Base-by-base conservation (phyloP, 2,329 filamentous ascomycete genomes). In the Colletotrichum filicis region DNA sequence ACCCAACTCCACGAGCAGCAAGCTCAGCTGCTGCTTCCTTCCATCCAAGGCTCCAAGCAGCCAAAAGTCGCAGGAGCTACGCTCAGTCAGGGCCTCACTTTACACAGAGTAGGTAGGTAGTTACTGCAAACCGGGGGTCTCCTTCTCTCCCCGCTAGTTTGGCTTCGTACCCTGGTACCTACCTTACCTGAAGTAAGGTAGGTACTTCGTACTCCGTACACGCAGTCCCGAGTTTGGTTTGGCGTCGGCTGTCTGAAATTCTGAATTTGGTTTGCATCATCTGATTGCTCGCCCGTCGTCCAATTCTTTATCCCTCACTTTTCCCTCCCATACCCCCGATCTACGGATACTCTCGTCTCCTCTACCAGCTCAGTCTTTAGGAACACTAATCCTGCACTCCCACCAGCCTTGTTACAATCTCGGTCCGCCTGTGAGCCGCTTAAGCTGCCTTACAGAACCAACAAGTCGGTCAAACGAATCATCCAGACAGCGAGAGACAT, bases 61-160 rank as follows among this genome's bases (percentile, higher is more conserved):
- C 37, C 37, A 42, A 46, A 49, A 11, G 42, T 49, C 42, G 30
- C 30, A 53, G 61, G 46, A 53, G 28, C 61, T 63, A 55, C 53
- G 26, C 46, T 55, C 28, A 35, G 28, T 26, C 46, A 24, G 32
- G 60, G 42, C 60, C 60, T 63, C 61, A 42, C 37, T 16, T 16
- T 16, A 30, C 30, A 30, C 30, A 30, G 30, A 9, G 30, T 30
- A 30, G 30, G 28, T 30, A 30, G 28, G 30, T 30, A 30, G 30
- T 8, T 30, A 53, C 19, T 53, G 42, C 49, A 22, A 52, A 26
- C 46, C 64, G 63, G 63, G 14, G 24, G 11, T 26, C 52, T 24
- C 56, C 37, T 37, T 62, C 28, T 35, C 58, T 52, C 64, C 64
- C 66, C 56, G 66, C 66, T 73, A 64, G 70, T 69, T 66, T 73